Percentiles rank a stretch among this genome's conserved stretches.
Conservation (phyloP, 192 early-diverging fungal species). For the Globomyces pollinis-pini region DNA sequence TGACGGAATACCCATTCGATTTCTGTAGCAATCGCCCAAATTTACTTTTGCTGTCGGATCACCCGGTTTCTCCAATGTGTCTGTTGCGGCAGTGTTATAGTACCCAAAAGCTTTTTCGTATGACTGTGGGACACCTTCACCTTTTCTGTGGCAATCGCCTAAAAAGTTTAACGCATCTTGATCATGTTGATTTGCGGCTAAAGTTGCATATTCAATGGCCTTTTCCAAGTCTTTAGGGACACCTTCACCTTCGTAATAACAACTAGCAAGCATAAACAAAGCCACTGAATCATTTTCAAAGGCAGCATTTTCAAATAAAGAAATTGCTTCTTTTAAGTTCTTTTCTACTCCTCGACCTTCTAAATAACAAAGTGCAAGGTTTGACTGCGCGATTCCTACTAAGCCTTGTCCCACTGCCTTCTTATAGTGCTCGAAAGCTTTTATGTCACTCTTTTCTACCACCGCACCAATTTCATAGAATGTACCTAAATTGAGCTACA, state of each 20-base stretch:
- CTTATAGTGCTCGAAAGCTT: slow-evolving; percentile 10
- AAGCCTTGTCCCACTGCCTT: background rate
- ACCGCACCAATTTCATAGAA: slow-evolving; percentile 8
- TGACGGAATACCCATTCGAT: too few species aligned
- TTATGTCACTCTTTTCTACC: background rate
- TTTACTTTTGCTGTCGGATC: too few species aligned
- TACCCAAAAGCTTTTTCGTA: background rate
- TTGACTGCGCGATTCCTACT: background rate
- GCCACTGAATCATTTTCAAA: background rate
- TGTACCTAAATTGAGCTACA: slow-evolving; percentile 52
- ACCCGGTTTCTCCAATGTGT: too few species aligned
- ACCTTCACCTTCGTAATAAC: background rate
- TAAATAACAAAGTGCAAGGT: background rate
- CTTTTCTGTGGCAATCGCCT: slow-evolving; percentile 11
- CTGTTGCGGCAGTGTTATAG: too few species aligned
- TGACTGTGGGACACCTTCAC: slow-evolving; percentile 15
- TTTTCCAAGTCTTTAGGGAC: slow-evolving; percentile 10
- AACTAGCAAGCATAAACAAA: background rate
- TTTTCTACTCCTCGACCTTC: slow-evolving; percentile 1
- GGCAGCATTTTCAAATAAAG: background rate
- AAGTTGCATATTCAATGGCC: slow-evolving; percentile 9
- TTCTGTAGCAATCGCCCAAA: too few species aligned
- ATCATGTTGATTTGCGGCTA: slow-evolving; percentile 15
- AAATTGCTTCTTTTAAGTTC: background rate
- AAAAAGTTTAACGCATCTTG: slow-evolving; percentile 4